phyloP scores from a whole-genome alignment of 768 basidiomycete species.

The Leccinum boreale region DNA sequence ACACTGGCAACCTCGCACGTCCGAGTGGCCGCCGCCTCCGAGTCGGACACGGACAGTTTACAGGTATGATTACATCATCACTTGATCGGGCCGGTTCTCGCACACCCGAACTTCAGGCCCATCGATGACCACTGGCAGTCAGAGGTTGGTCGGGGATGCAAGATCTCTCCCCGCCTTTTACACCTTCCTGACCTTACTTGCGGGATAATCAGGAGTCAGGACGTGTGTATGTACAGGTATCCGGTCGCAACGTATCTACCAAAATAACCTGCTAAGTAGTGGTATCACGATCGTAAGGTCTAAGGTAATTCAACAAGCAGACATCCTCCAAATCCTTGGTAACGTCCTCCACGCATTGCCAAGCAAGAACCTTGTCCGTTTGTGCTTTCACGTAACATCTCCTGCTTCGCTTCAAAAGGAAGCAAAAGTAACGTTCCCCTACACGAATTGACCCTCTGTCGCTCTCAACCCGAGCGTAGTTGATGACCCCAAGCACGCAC shows the following conservation, averaged over 20 bases:
- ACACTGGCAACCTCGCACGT: not conserved
- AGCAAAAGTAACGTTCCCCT: slow-evolving; percentile 12
- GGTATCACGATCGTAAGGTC: slow-evolving; percentile 3
- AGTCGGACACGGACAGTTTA: too few relatives aligned
- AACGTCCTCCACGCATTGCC: slow-evolving; percentile 3
- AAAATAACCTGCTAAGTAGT: not conserved
- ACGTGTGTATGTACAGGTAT: not conserved
- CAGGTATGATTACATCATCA: too few relatives aligned
- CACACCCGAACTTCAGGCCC: too few relatives aligned
- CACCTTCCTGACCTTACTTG: slow-evolving; percentile 2
- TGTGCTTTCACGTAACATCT: slow-evolving; percentile 14
- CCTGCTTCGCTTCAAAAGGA: slow-evolving; percentile 7
- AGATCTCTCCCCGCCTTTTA: not conserved
- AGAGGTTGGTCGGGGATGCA: too few relatives aligned
- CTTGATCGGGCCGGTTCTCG: too few relatives aligned
- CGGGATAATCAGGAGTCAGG: not conserved
- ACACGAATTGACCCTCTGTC: slow-evolving; percentile 8
- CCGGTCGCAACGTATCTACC: not conserved
- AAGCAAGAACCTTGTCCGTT: slow-evolving; percentile 13
- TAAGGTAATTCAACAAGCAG: slow-evolving; percentile 8
- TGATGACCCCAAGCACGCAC: slow-evolving; percentile 15
- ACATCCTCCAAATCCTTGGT: slow-evolving; percentile 7
- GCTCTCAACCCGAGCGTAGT: slow-evolving; percentile 8
- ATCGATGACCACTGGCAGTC: too few relatives aligned
- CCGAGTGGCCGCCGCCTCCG: too few relatives aligned